phyloP scores from a whole-genome alignment of 2,329 filamentous ascomycete species.

The Paecilomyces sp. region DNA sequence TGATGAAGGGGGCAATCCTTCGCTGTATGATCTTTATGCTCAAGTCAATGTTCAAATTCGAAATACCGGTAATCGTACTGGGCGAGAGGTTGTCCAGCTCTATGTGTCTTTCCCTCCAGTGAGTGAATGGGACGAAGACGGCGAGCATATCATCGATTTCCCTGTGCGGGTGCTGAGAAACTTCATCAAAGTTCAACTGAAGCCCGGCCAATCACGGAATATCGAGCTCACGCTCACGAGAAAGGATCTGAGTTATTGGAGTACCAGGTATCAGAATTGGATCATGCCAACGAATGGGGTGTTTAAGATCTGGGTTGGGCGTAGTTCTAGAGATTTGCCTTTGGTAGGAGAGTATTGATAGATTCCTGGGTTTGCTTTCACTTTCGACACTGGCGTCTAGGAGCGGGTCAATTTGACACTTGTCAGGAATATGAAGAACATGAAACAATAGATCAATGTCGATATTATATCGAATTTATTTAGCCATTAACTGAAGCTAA shows the following conservation, averaged over 20 bases:
- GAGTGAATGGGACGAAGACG: slow-evolving; percentile 15
- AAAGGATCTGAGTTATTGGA: slow-evolving; percentile 69
- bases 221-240: slow-evolving; percentile 57
- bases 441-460: neutral
- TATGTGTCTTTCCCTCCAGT: slow-evolving; percentile 62
- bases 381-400: neutral
- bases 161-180: slow-evolving; percentile 57
- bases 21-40: slow-evolving; percentile 44
- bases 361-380: neutral
- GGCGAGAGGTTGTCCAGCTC: slow-evolving; percentile 47
- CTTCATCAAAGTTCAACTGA: slow-evolving; percentile 61
- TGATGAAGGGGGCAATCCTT: slow-evolving; percentile 45
- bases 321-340: slow-evolving; percentile 28
- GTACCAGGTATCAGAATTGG: slow-evolving; percentile 62
- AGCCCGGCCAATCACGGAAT: slow-evolving; percentile 45
- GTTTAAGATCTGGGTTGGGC: slow-evolving; percentile 28
- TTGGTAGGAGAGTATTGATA: slow-evolving; percentile 20
- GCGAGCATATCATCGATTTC: slow-evolving; percentile 51
- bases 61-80: slow-evolving; percentile 42
- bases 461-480: neutral
- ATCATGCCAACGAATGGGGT: slow-evolving; percentile 43
- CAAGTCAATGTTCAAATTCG: slow-evolving; percentile 39
- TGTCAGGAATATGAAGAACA: neutral
- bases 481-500: too few species aligned
- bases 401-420: neutral